Evolutionary conservation across 306 rosid genomes (phyloP), one percentile per base, ranked within the genome.

Genomic region (Psophocarpus tetragonolobus): DNA sequence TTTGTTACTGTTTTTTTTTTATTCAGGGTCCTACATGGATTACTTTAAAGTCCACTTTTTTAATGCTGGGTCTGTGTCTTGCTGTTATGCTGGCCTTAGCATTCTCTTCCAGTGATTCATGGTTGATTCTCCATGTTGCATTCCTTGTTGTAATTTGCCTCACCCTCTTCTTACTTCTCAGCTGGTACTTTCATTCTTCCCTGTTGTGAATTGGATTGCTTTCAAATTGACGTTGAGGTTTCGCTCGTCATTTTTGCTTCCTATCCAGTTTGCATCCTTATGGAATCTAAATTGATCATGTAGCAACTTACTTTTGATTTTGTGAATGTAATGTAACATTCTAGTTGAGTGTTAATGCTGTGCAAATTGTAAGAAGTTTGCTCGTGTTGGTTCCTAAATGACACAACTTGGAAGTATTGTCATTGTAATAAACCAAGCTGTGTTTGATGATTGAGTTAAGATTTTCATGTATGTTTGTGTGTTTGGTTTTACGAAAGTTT

Each of bases 21-120:
- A 71, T 83, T 84, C 96, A 93, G 98, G 87, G 83, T 30, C 89
- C 97, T 20, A 93, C 98, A 33, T 93, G 97, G 98, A 81, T 85
- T 60, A 86, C 98, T 7, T 84, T 93, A 26, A 87, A 88, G 78
- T 85, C 89, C 1, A 38, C 90, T 38, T 93, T 93, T 84, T 58
- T 89, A 73, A 29, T 92, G 93, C 74, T 95, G 87, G 97, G 94
- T 82, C 68, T 95, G 13, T 88, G 85, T 66, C 97, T 95, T 47
- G 65, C 85, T 74, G 76, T 92, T 82, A 91, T 95, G 92, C 79
- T 92, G 86, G 89, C 84, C 53, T 85, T 95, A 58, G 97, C 99
- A 41, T 87, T 95, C 83, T 89, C 99, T 75, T 85, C 97, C 69
- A 89, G 92, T 72, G 99, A 95, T 71, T 90, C 96, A 21, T 86